Evolutionary conservation across 805 yeast genomes (phyloP), one percentile per base, ranked within the genome.

Genomic region (Spathaspora hagerdaliae): DNA sequence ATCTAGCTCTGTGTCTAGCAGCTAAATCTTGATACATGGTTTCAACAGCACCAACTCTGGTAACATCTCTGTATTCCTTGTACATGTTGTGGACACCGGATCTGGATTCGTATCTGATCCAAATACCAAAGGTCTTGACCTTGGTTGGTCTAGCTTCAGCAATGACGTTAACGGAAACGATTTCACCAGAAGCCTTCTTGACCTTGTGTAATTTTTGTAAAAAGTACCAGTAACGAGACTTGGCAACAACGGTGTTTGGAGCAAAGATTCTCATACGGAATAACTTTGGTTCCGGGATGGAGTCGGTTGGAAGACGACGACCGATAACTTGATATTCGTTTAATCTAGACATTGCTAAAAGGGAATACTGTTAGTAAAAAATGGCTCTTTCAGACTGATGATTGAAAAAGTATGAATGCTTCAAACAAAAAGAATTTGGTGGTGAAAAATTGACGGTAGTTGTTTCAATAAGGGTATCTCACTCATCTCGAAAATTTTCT

Each of bases 61-160:
- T 79, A 65, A 92, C 96, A 68, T 92, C 99, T 80, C 99, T 90
- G 94, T 89, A 88, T 83, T 94, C 99, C 85, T 94, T 94, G 97
- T 94, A 94, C 97, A 94, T 94, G 95, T 94, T 94, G 96, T 94
- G 99, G 70, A 96, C 91, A 82, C 99, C 99, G 63, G 99, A 94
- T 87, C 99, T 95, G 60, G 99, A 94, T 75, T 94, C 99, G 87
- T 94, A 94, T 83, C 99, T 91, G 75, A 94, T 87, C 99, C 99
- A 94, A 81, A 94, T 76, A 82, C 97, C 99, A 74, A 91, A 94
- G 88, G 91, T 94, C 91, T 94, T 94, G 71, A 94, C 98, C 83
- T 88, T 91, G 79, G 96, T 88, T 78, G 99, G 98, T 82, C 82
- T 87, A 73, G 90, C 79, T 82, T 94, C 99, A 71, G 85, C 71